Base-by-base conservation (phyloP, 805 yeast genomes). In the Kurtzmaniella cleridarum region DNA sequence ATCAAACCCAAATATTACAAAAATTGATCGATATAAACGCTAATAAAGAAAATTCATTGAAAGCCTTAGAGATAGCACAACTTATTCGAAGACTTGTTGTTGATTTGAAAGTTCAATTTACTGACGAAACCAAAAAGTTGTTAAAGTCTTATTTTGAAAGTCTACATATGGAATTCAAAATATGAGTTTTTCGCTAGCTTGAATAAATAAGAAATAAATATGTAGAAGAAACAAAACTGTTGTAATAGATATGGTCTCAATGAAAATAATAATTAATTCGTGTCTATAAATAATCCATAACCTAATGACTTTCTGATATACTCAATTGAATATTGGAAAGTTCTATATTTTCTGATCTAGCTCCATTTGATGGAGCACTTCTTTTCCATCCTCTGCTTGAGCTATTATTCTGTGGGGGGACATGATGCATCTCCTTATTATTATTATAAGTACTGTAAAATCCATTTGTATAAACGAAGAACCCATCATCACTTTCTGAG, bases 401-500 rank as follows among this genome's bases (percentile, higher is more conserved):
- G 26, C 36, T 27, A 8, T 31, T 27, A 8, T 30, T n/a, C 12
- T 28, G 20, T 16, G 17, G 20, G 12, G 34, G 26, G 12, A 33
- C 7, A 15, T 36, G 39, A 32, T 44, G 38, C 30, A 35, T 32
- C 23, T 44, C 53, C 33, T 38, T 41, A n/a, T 32, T 41, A 27
- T 51, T 48, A 16, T 48, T 49, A 23, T 49, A 43, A 32, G 50
- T 55, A 36, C 61, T 62, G 42, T 62, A 58, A 40, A 67, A 65
- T 12, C 71, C 71, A 41, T 66, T 64, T 5, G 74, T 62, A 47
- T 62, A 66, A 5, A 68, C 68, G 43, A 58, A 63, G 30, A 68
- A 65, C 10, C 73, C 73, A 41, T 66, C 72, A 36, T 68, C 74
- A 39, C 72, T 65, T 9, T 51, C 63, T 10, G 59, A 43, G 30